A percentile compares a stretch with the other conserved stretches of the same genome.
Evolutionary conservation across 306 rosid species (phyloP).

Genomic region (Acacia crassicarpa): DNA sequence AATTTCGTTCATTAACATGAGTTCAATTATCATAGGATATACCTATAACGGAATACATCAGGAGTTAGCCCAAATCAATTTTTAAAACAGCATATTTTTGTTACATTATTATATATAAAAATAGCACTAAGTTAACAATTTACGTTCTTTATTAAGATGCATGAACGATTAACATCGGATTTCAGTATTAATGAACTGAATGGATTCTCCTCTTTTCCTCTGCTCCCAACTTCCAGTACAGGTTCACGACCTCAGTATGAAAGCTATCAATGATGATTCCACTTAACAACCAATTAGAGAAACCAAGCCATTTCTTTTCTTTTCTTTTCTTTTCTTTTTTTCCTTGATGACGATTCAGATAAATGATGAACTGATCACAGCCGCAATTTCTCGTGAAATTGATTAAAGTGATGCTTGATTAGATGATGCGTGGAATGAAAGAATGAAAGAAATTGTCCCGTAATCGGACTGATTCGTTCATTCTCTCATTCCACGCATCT

Average conservation of each 20-base stretch:
- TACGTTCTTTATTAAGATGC: background rate
- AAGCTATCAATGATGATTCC: background rate
- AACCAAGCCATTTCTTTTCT: background rate
- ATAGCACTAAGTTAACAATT: background rate
- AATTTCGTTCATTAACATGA: background rate
- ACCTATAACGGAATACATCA: conserved; percentile 9
- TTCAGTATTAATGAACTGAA: background rate
- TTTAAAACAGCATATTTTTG: background rate
- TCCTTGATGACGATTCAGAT: background rate
- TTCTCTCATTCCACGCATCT: conserved; percentile 35
- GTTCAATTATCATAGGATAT: background rate
- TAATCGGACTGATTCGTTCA: background rate
- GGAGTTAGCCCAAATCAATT: background rate
- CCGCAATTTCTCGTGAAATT: background rate
- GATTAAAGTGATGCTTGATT: conserved; percentile 22
- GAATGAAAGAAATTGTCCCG: background rate
- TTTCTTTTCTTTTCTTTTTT: too few species aligned
- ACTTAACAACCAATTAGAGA: background rate
- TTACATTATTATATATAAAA: background rate
- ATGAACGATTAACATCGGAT: background rate
- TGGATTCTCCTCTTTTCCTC: background rate
- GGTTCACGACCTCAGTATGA: background rate
- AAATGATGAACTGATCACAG: background rate
- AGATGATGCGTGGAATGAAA: conserved; percentile 38
- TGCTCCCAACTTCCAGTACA: background rate